Evolutionary conservation across 2,329 filamentous ascomycete genomes (phyloP).

Genomic region (Sarocladium oryzae): DNA sequence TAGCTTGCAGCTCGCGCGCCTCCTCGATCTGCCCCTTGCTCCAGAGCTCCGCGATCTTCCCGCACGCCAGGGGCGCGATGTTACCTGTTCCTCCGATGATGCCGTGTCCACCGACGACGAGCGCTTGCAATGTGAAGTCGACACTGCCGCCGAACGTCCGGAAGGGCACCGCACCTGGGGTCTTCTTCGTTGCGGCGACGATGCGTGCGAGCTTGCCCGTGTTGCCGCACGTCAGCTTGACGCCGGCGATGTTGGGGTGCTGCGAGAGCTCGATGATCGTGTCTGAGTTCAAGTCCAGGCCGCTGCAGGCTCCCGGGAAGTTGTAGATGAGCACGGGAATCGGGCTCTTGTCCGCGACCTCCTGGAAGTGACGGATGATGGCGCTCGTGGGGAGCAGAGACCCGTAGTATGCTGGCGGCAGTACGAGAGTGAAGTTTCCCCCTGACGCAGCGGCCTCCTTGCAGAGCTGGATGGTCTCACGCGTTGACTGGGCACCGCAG

Average conservation of each 20-base stretch:
- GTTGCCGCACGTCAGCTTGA: slow-evolving; percentile 59
- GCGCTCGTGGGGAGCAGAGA: slow-evolving; percentile 50
- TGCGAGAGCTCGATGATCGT: slow-evolving; percentile 45
- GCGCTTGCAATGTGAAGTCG: slow-evolving; percentile 66
- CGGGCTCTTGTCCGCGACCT: slow-evolving; percentile 51
- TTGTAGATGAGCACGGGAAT: slow-evolving; percentile 59
- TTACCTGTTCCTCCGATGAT: slow-evolving; percentile 69
- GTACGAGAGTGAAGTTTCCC: slow-evolving; percentile 60
- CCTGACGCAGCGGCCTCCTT: slow-evolving; percentile 57
- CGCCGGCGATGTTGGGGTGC: slow-evolving; percentile 53
- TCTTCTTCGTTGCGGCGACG: slow-evolving; percentile 34
- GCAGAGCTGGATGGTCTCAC: slow-evolving; percentile 60
- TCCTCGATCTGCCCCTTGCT: slow-evolving; percentile 49
- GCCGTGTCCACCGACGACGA: slow-evolving; percentile 64
- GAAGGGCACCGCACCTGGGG: slow-evolving; percentile 34
- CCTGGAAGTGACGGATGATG: slow-evolving; percentile 54
- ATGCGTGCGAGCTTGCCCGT: slow-evolving; percentile 51
- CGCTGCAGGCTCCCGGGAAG: slow-evolving; percentile 51
- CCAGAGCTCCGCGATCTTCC: slow-evolving; percentile 55
- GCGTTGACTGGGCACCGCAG: slow-evolving; percentile 60
- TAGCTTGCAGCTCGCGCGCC: slow-evolving; percentile 55
- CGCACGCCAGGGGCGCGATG: slow-evolving; percentile 59
- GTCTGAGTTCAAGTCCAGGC: slow-evolving; percentile 53
- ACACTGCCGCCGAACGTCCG: slow-evolving; percentile 66
- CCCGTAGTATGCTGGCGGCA: slow-evolving; percentile 65